Percentiles rank a stretch among this genome's conserved stretches.
Evolutionary conservation across 768 basidiomycete genomes (phyloP).

Genomic region (Clitopilus passeckerianus): DNA sequence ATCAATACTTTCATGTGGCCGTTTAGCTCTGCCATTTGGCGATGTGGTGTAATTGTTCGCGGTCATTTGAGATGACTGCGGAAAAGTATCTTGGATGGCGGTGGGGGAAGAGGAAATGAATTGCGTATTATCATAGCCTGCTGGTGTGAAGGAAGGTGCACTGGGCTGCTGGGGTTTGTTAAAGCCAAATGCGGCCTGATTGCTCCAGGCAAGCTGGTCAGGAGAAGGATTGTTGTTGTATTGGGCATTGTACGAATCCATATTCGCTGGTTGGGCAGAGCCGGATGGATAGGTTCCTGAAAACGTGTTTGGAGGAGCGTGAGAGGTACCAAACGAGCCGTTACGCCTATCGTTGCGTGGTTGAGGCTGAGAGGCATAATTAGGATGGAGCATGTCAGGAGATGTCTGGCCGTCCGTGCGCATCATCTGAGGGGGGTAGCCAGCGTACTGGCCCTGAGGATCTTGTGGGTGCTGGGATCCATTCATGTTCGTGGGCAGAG

Average conservation of each 20-base stretch:
- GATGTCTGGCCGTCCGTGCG: slow-evolving; percentile 4
- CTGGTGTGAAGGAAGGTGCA: slow-evolving; percentile 3
- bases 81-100: slow-evolving; percentile 20
- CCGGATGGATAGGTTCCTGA: slow-evolving; percentile 3
- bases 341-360: slow-evolving; percentile 2
- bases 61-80: slow-evolving; percentile 16
- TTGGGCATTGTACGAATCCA: slow-evolving; percentile 8
- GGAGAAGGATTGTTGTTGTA: slow-evolving; percentile 4
- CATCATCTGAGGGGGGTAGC: slow-evolving; percentile 6
- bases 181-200: slow-evolving; percentile 5
- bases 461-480: neutral
- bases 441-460: neutral
- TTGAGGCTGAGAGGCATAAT: slow-evolving; percentile 4
- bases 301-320: slow-evolving; percentile 1
- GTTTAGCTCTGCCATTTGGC: slow-evolving; percentile 27
- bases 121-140: slow-evolving; percentile 8
- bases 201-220: slow-evolving; percentile 12
- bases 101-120: slow-evolving; percentile 16
- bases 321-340: slow-evolving; percentile 4
- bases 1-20: slow-evolving; percentile 24
- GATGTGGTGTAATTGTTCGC: slow-evolving; percentile 3
- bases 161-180: slow-evolving; percentile 5
- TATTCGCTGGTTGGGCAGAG: slow-evolving; percentile 4
- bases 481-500: slow-evolving; percentile 3
- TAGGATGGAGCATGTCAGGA: slow-evolving; percentile 5